A percentile compares a stretch with the other conserved stretches of the same genome.
These are phyloP conservation scores for Venturia oleaginea DNA, from an alignment of 2,329 filamentous ascomycete species.

Conservation along the genomic window DNA sequence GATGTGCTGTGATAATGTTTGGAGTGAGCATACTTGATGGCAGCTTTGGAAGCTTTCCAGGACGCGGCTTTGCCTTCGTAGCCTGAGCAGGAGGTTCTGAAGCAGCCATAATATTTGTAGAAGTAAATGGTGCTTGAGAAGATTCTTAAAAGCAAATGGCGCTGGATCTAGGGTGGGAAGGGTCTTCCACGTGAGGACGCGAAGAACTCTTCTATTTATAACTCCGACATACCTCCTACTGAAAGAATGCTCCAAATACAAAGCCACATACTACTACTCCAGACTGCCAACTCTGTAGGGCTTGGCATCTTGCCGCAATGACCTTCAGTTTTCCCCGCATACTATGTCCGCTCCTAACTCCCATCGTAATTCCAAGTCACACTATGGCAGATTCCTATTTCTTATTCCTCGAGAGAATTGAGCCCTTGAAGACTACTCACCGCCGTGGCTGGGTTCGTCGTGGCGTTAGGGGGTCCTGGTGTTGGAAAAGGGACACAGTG, in stretches of 20 bases:
- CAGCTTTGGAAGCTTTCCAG: conserved; percentile 10
- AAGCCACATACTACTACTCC: too few relatives aligned
- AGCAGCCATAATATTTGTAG: background rate
- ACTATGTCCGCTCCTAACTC: conserved; percentile 5
- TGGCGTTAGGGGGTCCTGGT: conserved; percentile 6
- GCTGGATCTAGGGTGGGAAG: background rate
- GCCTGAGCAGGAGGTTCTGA: background rate
- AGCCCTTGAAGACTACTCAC: conserved; percentile 7
- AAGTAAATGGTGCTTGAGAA: background rate
- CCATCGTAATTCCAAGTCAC: background rate
- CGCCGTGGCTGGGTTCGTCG: conserved; percentile 7
- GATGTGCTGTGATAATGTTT: background rate
- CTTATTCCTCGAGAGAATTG: conserved; percentile 6
- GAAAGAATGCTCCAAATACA: too few relatives aligned
- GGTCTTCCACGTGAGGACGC: background rate
- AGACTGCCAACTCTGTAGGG: background rate
- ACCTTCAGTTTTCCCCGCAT: too few relatives aligned
- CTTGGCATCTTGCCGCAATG: too few relatives aligned
- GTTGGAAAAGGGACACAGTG: conserved; percentile 11
- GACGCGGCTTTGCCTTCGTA: background rate
- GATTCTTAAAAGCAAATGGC: background rate
- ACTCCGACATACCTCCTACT: too few relatives aligned
- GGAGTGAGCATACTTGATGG: conserved; percentile 3
- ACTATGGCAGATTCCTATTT: conserved; percentile 8
- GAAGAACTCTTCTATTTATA: background rate